These are phyloP conservation scores for Hypoxylon sp. DNA, from an alignment of 2,329 filamentous ascomycete genomes.

Conservation along the genomic window DNA sequence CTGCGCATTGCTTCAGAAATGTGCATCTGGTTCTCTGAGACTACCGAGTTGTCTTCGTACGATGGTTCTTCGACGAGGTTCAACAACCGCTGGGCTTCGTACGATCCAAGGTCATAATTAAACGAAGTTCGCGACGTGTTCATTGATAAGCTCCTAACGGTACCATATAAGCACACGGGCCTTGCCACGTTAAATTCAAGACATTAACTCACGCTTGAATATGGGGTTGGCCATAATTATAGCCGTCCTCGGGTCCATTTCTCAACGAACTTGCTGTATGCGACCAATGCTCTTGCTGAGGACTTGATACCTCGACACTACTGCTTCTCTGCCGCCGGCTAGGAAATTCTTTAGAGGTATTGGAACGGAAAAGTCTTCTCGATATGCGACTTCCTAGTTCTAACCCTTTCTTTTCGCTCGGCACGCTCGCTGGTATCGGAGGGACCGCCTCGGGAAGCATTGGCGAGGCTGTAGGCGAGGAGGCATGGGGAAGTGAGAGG, in stretches of 20 bases:
- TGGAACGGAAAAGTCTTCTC: constrained; percentile 57
- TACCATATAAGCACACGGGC: constrained; percentile 27
- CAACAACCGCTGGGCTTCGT: constrained; percentile 62
- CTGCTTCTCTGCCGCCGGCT: constrained; percentile 49
- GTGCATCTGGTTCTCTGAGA: constrained; percentile 56
- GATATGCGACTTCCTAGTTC: constrained; percentile 43
- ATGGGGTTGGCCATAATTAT: constrained; percentile 38
- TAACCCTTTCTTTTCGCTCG: constrained; percentile 28
- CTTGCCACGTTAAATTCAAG: neutral
- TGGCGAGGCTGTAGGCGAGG: constrained; percentile 45
- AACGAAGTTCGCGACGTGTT: constrained; percentile 58
- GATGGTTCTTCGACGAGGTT: constrained; percentile 57
- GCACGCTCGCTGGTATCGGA: constrained; percentile 9
- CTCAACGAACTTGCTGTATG: constrained; percentile 56
- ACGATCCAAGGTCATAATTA: constrained; percentile 62
- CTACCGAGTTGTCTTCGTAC: constrained; percentile 54
- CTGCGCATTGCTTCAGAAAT: constrained; percentile 56
- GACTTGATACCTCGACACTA: constrained; percentile 50
- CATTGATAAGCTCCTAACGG: constrained; percentile 52
- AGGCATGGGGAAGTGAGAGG: constrained; percentile 46
- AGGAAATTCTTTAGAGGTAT: constrained; percentile 52
- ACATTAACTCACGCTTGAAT: constrained; percentile 36
- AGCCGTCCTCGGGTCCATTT: constrained; percentile 38
- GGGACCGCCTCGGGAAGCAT: constrained; percentile 40
- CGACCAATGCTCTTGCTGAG: constrained; percentile 45